A percentile compares a stretch with the other conserved stretches of the same genome.
phyloP scores from a whole-genome alignment of 768 basidiomycete species.

The Rhizopogon roseolus region DNA sequence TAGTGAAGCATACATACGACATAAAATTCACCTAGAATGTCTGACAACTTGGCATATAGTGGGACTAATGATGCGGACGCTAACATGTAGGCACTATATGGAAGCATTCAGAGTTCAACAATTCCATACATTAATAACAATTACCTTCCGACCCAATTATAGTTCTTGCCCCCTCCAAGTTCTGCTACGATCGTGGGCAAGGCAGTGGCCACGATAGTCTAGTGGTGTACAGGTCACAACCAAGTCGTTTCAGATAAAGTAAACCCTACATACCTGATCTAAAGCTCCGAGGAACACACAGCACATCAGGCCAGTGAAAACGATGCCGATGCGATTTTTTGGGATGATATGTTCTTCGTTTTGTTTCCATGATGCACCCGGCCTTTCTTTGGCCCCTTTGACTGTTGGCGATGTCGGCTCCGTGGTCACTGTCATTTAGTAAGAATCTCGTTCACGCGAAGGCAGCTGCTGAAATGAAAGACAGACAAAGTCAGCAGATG shows the following conservation, averaged over 20 bases:
- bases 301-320: slow-evolving; percentile 41
- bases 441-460: neutral
- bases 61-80: slow-evolving; percentile 36
- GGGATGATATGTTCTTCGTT: slow-evolving; percentile 38
- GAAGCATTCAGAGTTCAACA: neutral
- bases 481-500: neutral
- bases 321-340: slow-evolving; percentile 36
- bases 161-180: slow-evolving; percentile 39
- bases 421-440: neutral
- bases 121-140: neutral
- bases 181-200: slow-evolving; percentile 45
- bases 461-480: neutral
- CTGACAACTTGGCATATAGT: slow-evolving; percentile 42
- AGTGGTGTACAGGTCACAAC: neutral
- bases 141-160: slow-evolving; percentile 47
- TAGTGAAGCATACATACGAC: neutral
- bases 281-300: slow-evolving; percentile 41
- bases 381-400: slow-evolving; percentile 9
- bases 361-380: slow-evolving; percentile 33
- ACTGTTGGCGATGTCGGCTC: neutral
- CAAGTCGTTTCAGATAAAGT: neutral
- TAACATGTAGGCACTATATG: slow-evolving; percentile 41
- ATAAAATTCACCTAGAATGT: slow-evolving; percentile 29
- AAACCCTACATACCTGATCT: slow-evolving; percentile 32
- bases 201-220: slow-evolving; percentile 46